Evolutionary conservation across 371 early-diverging fungal species (phyloP).

Genomic region (Spraguea lophii): DNA sequence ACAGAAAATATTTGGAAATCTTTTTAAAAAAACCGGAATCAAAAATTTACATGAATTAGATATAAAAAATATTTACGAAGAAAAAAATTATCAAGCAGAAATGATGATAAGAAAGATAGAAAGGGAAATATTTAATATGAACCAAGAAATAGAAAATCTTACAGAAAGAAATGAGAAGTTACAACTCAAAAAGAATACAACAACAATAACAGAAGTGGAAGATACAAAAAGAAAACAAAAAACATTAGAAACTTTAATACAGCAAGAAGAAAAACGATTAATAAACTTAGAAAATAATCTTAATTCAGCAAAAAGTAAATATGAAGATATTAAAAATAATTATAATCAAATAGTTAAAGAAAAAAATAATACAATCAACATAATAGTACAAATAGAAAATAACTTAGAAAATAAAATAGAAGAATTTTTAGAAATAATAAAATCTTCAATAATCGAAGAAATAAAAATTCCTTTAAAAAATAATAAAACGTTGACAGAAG

Average conservation of each 20-base stretch:
- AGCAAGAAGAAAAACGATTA: neutral
- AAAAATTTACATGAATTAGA: too few relatives aligned
- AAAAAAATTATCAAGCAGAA: neutral
- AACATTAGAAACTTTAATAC: too few relatives aligned
- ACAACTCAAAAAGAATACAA: too few relatives aligned
- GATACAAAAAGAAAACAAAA: too few relatives aligned
- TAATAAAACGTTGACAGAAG: slow-evolving; percentile 64
- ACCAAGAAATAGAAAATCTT: slow-evolving; percentile 9
- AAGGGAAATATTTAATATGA: slow-evolving; percentile 8
- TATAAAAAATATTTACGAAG: too few relatives aligned
- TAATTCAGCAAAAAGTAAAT: neutral
- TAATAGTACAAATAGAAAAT: neutral
- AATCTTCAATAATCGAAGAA: slow-evolving; percentile 50
- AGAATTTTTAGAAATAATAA: slow-evolving; percentile 48
- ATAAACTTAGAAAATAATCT: neutral
- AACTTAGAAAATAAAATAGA: slow-evolving; percentile 34
- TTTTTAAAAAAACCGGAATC: too few relatives aligned
- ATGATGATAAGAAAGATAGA: neutral
- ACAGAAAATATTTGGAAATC: too few relatives aligned
- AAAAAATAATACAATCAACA: neutral
- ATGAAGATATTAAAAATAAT: neutral
- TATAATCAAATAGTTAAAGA: neutral
- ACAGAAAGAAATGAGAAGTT: too few relatives aligned
- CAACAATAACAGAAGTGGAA: too few relatives aligned
- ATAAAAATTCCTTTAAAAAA: slow-evolving; percentile 52